A percentile compares a stretch with the other conserved stretches of the same genome.
phyloP scores from a whole-genome alignment of 768 basidiomycete species.

The Boletus huronensis region DNA sequence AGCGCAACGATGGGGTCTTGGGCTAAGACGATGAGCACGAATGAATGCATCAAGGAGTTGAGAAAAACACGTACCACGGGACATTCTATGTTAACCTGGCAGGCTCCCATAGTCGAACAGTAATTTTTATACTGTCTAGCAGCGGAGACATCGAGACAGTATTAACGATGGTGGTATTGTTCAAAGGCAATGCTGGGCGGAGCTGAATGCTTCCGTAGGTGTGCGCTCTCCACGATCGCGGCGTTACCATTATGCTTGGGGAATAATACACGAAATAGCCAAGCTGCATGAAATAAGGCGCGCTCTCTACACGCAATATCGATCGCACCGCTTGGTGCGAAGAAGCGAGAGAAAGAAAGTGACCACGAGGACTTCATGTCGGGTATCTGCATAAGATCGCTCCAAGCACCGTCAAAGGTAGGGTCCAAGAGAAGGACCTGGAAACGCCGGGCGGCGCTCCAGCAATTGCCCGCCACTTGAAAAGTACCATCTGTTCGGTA shows the following conservation, averaged over 20 bases:
- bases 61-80: conserved; percentile 13
- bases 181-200: conserved; percentile 29
- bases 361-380: conserved; percentile 36
- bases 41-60: not conserved
- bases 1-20: conserved; percentile 33
- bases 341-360: conserved; percentile 30
- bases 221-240: conserved; percentile 29
- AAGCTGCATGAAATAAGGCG: conserved; percentile 32
- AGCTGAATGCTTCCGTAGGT: conserved; percentile 20
- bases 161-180: conserved; percentile 27
- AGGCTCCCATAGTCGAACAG: conserved; percentile 12
- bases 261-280: conserved; percentile 28
- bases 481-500: conserved; percentile 1
- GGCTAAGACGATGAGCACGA: conserved; percentile 18
- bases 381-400: conserved; percentile 36
- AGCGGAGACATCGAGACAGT: conserved; percentile 17
- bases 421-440: conserved; percentile 20
- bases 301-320: conserved; percentile 32
- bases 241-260: conserved; percentile 25
- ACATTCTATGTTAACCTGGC: conserved; percentile 21
- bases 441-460: conserved; percentile 23
- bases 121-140: conserved; percentile 27
- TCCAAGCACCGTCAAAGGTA: conserved; percentile 27
- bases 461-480: conserved; percentile 14
- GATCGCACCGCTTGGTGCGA: conserved; percentile 33